phyloP scores from a whole-genome alignment of 139 green algal species.

The Haematococcus sp. region DNA sequence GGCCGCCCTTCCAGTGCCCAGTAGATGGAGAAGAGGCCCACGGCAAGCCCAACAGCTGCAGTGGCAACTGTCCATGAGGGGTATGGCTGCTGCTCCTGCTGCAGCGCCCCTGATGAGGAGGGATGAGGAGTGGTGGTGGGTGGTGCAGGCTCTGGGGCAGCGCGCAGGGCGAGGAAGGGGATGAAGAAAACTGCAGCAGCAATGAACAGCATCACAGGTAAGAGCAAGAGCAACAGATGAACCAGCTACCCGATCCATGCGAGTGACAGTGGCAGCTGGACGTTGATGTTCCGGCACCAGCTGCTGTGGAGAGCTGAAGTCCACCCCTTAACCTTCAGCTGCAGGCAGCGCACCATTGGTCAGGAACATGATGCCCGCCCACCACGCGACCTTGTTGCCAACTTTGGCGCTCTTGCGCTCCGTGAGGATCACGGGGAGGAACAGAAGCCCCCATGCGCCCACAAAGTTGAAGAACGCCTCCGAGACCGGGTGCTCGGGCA shows the following conservation, averaged over 20 bases:
- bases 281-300: neutral
- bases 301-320: too few relatives aligned
- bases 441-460: conserved; percentile 71
- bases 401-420: conserved; percentile 52
- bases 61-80: conserved; percentile 27
- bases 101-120: too few relatives aligned
- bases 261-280: neutral
- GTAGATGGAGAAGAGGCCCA: conserved; percentile 60
- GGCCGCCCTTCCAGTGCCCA: conserved; percentile 65
- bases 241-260: too few relatives aligned
- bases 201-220: too few relatives aligned
- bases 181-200: conserved; percentile 68
- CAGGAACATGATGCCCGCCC: conserved; percentile 60
- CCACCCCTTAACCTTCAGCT: too few relatives aligned
- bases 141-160: conserved; percentile 37
- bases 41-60: conserved; percentile 14
- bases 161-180: conserved; percentile 70
- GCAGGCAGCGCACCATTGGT: conserved; percentile 27
- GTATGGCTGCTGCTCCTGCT: conserved; percentile 15
- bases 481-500: conserved; percentile 32
- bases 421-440: conserved; percentile 66
- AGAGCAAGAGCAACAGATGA: too few relatives aligned
- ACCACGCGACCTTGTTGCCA: conserved; percentile 34
- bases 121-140: too few relatives aligned
- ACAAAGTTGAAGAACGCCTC: conserved; percentile 84